Conservation (phyloP, 164 flowering plant genomes). For the Platanus orientalis region DNA sequence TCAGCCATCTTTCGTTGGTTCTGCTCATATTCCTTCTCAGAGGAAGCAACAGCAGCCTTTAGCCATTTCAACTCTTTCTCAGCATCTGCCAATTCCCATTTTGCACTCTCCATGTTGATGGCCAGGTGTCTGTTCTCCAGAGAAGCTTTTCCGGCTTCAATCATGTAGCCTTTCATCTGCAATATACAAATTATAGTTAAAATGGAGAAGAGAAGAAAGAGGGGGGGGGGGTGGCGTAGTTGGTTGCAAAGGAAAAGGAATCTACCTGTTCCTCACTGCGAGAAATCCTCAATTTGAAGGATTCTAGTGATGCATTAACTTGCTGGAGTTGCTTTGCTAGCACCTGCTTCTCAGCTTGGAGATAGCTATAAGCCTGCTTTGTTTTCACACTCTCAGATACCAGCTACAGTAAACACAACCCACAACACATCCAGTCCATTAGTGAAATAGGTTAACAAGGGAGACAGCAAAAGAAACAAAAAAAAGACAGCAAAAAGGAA, state of each 20-base stretch:
- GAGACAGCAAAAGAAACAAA: not conserved
- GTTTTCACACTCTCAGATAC: slow-evolving; percentile 94
- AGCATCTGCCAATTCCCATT: slow-evolving; percentile 74
- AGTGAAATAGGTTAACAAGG: not conserved
- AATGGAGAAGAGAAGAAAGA: no score
- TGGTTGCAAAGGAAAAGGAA: not conserved
- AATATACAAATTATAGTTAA: slow-evolving; percentile 10
- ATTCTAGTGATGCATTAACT: slow-evolving; percentile 51
- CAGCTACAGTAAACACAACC: slow-evolving; percentile 43
- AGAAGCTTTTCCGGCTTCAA: slow-evolving; percentile 52
- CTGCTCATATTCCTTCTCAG: slow-evolving; percentile 90
- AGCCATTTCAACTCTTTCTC: slow-evolving; percentile 95
- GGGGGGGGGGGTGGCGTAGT: not conserved
- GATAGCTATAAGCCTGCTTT: slow-evolving; percentile 60
- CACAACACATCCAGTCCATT: not conserved
- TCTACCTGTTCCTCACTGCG: slow-evolving; percentile 79
- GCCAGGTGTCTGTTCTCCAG: slow-evolving; percentile 64
- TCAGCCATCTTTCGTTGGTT: slow-evolving; percentile 51
- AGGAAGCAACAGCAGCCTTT: slow-evolving; percentile 57
- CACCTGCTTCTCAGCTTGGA: slow-evolving; percentile 71
- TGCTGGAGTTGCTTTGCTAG: slow-evolving; percentile 71
- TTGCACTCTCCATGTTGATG: slow-evolving; percentile 56
- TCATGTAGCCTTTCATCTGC: slow-evolving; percentile 64
- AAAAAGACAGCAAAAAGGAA: not conserved
- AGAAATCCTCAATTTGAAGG: slow-evolving; percentile 47